Evolutionary conservation across 257 asterid genomes (phyloP), one percentile per base, ranked within the genome.

Genomic region (Fraxinus quadrangulata): DNA sequence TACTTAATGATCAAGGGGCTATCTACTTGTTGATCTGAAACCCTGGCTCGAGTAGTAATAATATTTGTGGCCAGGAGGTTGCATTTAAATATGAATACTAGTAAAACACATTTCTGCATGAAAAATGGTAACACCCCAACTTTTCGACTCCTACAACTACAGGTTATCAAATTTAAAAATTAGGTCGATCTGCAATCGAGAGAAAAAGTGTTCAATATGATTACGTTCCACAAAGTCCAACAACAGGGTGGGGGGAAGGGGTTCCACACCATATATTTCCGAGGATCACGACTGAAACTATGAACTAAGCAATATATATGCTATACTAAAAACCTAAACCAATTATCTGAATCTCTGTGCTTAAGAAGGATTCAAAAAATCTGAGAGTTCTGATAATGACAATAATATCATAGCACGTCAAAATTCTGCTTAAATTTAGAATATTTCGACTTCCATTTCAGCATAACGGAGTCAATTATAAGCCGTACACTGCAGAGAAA

Each of bases 371-470:
- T 59, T 59, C 28, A 1, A 56, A 19, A 56, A 56, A 16, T 56
- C 24, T 12, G 4, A 42, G 4, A 70, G 26, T n/a, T 63, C 67
- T 51, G 26, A 77, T 12, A 70, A 75, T 30, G 61, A 70, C 14
- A 45, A 76, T 3, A 6, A 72, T 2, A 19, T 28, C 72, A 26
- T 36, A 42, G 67, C 31, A 39, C 30, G 45, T 31, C 24, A 31
- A 33, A 71, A 75, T 39, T 73, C 45, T 65, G 66, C 63, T 82
- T 70, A 16, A 34, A 39, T 39, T 39, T 39, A 39, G 36, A 67
- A 67, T 56, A 36, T 36, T 21, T 59, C 33, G 69, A 69, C 28
- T 17, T 49, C 34, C 39, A 30, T n/a, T 49, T 6, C 0, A 24
- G 0, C 24, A 54, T 24, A 54, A 21, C 65, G n/a, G 12, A n/a